Base-by-base conservation (phyloP, 345 rosid genomes). In the Acer campestre region DNA sequence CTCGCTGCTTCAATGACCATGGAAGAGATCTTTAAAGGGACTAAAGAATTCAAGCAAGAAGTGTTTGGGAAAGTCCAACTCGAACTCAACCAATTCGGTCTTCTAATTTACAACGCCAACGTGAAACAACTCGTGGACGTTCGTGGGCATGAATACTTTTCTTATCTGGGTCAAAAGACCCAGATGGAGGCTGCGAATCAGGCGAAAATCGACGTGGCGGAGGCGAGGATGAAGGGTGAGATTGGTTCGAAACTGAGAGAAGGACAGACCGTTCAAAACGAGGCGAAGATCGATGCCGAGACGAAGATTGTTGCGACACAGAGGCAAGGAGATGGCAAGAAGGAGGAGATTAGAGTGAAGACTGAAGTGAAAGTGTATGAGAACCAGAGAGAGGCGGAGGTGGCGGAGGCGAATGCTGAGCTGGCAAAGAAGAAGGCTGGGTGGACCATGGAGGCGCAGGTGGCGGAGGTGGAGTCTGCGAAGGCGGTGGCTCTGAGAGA, bases 1-100 rank as follows among this genome's bases (percentile, higher is more conserved):
- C 90, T 92, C 0, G 93, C 91, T n/a, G 98, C 98, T 44, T 84
- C 98, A 17, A 90, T 92, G 98, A 94, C 96, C 38, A 92, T 94
- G 97, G 96, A 92, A 61, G 89, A 92, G 83, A 80, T 91, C 58
- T 94, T 91, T 69, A 88, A 22, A 75, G 97, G 98, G 61, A 89
- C 96, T 40, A 89, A 92, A 69, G 90, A 91, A 14, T 92, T 91
- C 75, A 94, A 94, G 55, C 78, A 86, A 55, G 93, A 94, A 68
- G 96, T 94, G 42, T 94, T 91, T 59, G 93, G 78, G 61, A 92
- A 94, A 77, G 96, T 92, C 27, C 94, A 92, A 77, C 81, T 92
- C 2, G 97, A 92, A 70, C 85, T 92, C 23, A 81, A 92, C 78
- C 96, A 94, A 46, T 92, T 94, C 18, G 96, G 96, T 0, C 86